Conservation (phyloP, 345 rosid species). For the Populus tremula region DNA sequence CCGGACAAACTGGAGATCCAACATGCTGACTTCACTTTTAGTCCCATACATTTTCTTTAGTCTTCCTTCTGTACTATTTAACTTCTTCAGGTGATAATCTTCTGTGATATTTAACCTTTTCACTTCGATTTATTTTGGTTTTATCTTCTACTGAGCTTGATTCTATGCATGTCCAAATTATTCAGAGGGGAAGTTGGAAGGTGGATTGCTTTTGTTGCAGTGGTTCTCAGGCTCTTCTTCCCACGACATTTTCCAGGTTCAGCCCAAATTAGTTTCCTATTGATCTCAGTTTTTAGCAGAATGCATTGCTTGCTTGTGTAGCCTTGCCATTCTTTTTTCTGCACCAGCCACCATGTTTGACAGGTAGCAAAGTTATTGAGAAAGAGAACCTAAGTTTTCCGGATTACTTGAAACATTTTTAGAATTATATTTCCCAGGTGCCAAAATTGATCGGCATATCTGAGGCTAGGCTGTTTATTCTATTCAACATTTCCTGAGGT, state of each 20-base stretch:
- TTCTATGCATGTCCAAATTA: background rate
- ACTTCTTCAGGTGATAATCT: constrained; percentile 62
- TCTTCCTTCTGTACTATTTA: constrained; percentile 64
- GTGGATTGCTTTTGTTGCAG: constrained; percentile 79
- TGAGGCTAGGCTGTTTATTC: too few species aligned
- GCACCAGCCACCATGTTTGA: background rate
- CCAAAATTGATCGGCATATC: too few species aligned
- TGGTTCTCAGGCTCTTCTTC: constrained; percentile 72
- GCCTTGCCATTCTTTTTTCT: background rate
- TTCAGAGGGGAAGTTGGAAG: constrained; percentile 78
- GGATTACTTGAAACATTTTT: too few species aligned
- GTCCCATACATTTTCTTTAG: constrained; percentile 87
- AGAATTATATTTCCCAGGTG: too few species aligned
- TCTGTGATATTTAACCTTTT: background rate
- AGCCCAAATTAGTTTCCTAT: background rate
- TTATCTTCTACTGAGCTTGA: background rate
- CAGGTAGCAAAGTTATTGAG: background rate
- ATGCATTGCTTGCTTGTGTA: background rate
- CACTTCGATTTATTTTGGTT: background rate
- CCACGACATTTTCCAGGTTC: constrained; percentile 79
- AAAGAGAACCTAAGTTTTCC: too few species aligned
- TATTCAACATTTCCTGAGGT: background rate
- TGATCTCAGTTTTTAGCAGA: background rate
- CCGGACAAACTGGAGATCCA: constrained; percentile 92
- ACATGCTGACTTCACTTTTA: constrained; percentile 81